A percentile compares a stretch with the other conserved stretches of the same genome.
Evolutionary conservation across 805 yeast genomes (phyloP).

Genomic region (Kazachstania kunashirensis): DNA sequence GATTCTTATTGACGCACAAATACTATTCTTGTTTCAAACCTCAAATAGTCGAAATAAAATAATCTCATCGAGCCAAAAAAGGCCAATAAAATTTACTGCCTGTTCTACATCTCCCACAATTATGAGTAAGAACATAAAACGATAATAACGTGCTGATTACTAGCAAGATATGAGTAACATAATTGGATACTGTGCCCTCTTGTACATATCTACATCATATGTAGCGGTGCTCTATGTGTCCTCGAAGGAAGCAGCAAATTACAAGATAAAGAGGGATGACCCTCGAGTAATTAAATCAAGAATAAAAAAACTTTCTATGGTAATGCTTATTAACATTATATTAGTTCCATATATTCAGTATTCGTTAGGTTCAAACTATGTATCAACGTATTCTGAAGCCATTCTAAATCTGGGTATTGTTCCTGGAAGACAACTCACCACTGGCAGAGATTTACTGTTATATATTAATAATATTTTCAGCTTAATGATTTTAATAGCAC

Average conservation of each 20-base stretch:
- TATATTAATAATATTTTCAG: conserved; percentile 11
- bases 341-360: conserved; percentile 14
- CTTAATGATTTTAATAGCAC: conserved; percentile 9
- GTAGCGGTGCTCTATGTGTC: conserved; percentile 20
- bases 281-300: conserved; percentile 22
- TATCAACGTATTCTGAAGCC: conserved; percentile 7
- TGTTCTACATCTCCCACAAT: too few species aligned
- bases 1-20: too few species aligned
- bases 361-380: neutral
- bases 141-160: too few species aligned
- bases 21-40: too few species aligned
- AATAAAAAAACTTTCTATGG: conserved; percentile 13
- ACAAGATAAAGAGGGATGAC: conserved; percentile 24
- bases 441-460: conserved; percentile 8
- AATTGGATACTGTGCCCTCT: conserved; percentile 5
- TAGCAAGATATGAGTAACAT: neutral
- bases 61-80: too few species aligned
- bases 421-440: conserved; percentile 16
- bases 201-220: conserved; percentile 23
- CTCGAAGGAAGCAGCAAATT: conserved; percentile 12
- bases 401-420: conserved; percentile 17
- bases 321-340: conserved; percentile 13
- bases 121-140: too few species aligned
- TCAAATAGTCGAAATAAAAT: too few species aligned
- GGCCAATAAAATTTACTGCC: too few species aligned